A percentile compares a stretch with the other conserved stretches of the same genome.
Evolutionary conservation across 768 basidiomycete genomes (phyloP).

Genomic region (Mycena amicta): DNA sequence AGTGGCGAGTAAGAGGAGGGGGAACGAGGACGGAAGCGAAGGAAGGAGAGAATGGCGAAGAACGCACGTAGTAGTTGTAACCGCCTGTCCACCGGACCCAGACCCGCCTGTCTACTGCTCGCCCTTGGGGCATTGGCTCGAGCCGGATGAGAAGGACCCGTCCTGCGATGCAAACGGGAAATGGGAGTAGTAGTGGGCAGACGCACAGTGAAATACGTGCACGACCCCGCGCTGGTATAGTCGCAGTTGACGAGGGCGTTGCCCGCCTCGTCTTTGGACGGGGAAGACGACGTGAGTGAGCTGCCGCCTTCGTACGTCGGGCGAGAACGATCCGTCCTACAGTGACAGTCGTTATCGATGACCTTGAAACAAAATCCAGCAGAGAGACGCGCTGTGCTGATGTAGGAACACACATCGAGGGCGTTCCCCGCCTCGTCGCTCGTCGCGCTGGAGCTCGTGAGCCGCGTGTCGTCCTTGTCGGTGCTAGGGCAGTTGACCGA

Average conservation of each 20-base stretch:
- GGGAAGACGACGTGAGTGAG: neutral
- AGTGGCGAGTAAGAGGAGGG: neutral
- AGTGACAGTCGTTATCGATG: neutral
- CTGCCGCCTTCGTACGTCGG: neutral
- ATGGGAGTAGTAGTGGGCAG: neutral
- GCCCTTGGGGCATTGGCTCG: conserved; percentile 10
- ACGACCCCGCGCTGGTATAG: neutral
- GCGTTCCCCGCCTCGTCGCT: neutral
- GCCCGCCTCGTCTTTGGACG: neutral
- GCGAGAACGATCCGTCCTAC: neutral
- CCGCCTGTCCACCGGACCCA: neutral
- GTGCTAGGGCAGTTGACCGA: conserved; percentile 5
- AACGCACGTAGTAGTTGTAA: conserved; percentile 3
- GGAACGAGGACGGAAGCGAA: neutral
- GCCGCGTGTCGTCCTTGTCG: conserved; percentile 5
- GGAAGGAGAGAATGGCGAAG: neutral
- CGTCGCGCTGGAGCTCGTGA: neutral
- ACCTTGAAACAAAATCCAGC: neutral
- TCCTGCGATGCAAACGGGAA: too few species aligned
- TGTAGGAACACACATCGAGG: conserved; percentile 9
- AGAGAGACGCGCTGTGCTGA: neutral
- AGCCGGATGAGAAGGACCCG: conserved; percentile 12
- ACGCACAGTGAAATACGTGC: neutral
- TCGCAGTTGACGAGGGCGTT: neutral
- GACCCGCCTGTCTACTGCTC: conserved; percentile 6